Base-by-base conservation (phyloP, 176 grass and related monocot species). In the Musa schizocarpa region DNA sequence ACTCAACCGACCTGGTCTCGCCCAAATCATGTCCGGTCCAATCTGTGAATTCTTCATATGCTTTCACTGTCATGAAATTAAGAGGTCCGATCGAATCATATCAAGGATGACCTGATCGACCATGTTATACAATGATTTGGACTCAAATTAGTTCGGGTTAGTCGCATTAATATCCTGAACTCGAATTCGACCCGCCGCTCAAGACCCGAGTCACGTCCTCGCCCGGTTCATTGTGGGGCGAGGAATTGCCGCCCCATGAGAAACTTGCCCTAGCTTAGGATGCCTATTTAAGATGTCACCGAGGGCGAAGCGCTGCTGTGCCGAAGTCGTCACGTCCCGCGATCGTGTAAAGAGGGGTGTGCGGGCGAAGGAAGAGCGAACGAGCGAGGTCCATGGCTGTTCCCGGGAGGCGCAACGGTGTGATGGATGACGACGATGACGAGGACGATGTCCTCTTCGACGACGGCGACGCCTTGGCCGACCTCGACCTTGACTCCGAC, bases 391-490 rank as follows among this genome's bases (percentile, higher is more conserved):
- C 50, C 22, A 87, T 87, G 85, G 85, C 85, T n/a, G 85, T 87
- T 23, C 80, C 85, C 10, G 81, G 76, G 48, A 81, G 85, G 64
- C 77, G 85, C 73, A 87, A 87, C 54, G 85, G 81, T 10, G 21
- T 51, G 63, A 76, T 68, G 65, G 85, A 75, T 22, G 85, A 83
- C 2, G 85, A 80, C 9, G 58, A 74, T 3, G 85, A 81, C 19
- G 76, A 72, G 1, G 79, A 83, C 19, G 80, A 82, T 16, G 24
- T 76, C 56, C 9, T 79, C 76, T 54, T 80, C 48, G 85, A 74
- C 2, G 88, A 83, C 11, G 88, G 85, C 24, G 88, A 88, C 24
- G 85, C 63, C 9, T 83, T 81, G 76, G 76, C 25, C 67, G 80
- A 87, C 8, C n/a, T 80, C 16, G 90, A 88, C 10, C 74, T 54